phyloP scores from a whole-genome alignment of 2,329 filamentous ascomycete genomes.

The Monosporascus sp. region DNA sequence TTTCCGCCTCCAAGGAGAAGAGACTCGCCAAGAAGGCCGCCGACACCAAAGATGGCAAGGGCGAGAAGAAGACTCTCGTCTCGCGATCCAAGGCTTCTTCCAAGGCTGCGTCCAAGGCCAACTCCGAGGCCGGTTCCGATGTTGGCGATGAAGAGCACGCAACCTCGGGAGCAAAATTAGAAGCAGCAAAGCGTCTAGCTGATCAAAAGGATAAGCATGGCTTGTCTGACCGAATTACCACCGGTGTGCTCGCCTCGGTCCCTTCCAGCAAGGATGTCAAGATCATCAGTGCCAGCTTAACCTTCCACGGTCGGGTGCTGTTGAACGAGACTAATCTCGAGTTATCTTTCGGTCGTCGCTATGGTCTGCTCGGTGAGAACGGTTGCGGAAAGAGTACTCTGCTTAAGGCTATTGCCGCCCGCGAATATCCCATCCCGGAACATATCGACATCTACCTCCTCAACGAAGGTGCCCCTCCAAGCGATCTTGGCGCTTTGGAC shows the following conservation, averaged over 20 bases:
- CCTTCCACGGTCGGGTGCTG: slow-evolving; percentile 96
- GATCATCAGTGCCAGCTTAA: slow-evolving; percentile 86
- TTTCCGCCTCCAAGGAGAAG: slow-evolving; percentile 67
- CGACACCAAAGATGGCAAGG: slow-evolving; percentile 68
- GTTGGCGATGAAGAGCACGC: slow-evolving; percentile 64
- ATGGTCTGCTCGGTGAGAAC: slow-evolving; percentile 96
- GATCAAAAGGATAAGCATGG: slow-evolving; percentile 95
- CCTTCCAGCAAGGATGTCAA: slow-evolving; percentile 88
- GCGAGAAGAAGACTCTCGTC: slow-evolving; percentile 71
- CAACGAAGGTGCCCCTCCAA: slow-evolving; percentile 91
- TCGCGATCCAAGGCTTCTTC: slow-evolving; percentile 62
- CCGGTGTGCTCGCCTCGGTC: slow-evolving; percentile 87
- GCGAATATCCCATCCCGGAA: slow-evolving; percentile 93
- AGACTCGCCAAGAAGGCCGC: slow-evolving; percentile 66
- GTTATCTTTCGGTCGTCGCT: slow-evolving; percentile 85
- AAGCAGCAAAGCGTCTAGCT: slow-evolving; percentile 79
- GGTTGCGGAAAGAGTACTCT: slow-evolving; percentile 98
- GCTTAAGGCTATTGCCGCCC: slow-evolving; percentile 85
- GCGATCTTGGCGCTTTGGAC: slow-evolving; percentile 84
- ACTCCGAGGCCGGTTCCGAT: slow-evolving; percentile 67
- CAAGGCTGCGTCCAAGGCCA: slow-evolving; percentile 62
- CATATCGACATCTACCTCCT: slow-evolving; percentile 98
- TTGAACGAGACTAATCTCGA: slow-evolving; percentile 93
- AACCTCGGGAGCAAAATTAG: slow-evolving; percentile 66
- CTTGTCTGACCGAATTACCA: slow-evolving; percentile 95